These are phyloP conservation scores for Gossypium schwendimanii DNA, from an alignment of 441 rosid species.

Conservation along the genomic window DNA sequence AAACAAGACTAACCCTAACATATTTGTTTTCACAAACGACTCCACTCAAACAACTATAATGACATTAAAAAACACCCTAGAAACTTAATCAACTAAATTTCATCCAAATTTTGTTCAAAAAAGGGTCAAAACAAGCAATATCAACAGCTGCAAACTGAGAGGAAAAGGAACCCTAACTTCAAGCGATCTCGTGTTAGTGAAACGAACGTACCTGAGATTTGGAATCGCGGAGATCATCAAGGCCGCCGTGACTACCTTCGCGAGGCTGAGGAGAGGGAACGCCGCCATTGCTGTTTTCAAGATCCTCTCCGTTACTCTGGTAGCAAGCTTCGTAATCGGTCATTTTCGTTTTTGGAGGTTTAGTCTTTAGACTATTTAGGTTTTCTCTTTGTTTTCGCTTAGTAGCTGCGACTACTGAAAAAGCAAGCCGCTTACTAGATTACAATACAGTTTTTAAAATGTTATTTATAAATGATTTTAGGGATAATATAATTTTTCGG, in stretches of 20 bases:
- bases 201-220: constrained; percentile 19
- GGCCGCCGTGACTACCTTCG: background rate
- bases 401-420: background rate
- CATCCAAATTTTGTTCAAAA: background rate
- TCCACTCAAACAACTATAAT: too few species aligned
- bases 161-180: background rate
- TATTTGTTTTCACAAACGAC: too few species aligned
- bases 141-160: background rate
- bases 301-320: constrained; percentile 57
- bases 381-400: background rate
- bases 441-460: too few species aligned
- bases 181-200: background rate
- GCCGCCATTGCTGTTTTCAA: constrained; percentile 40
- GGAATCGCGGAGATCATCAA: constrained; percentile 52
- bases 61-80: background rate
- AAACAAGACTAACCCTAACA: too few species aligned
- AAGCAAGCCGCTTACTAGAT: background rate
- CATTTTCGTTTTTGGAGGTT: constrained; percentile 26
- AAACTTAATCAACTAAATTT: background rate
- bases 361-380: background rate
- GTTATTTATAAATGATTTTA: too few species aligned
- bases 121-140: background rate
- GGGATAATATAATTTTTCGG: too few species aligned
- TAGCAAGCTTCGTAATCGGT: constrained; percentile 55
- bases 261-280: constrained; percentile 45